These are phyloP conservation scores for Penicillium sp. DNA, from an alignment of 2,329 filamentous ascomycete species.

Conservation along the genomic window DNA sequence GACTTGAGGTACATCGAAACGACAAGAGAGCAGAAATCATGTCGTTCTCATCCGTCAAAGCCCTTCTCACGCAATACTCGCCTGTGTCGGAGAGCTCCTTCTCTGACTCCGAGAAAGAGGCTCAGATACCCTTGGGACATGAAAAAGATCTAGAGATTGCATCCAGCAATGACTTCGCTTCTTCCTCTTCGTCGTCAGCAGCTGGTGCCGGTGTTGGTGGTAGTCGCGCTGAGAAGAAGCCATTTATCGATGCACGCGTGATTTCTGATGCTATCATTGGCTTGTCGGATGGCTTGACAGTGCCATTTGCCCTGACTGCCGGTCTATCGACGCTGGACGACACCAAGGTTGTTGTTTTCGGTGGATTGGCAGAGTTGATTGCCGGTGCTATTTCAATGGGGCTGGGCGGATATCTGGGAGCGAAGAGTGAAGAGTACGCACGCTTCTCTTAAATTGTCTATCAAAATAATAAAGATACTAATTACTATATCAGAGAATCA, in stretches of 20 bases:
- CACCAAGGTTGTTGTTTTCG: conserved; percentile 65
- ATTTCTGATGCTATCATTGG: conserved; percentile 65
- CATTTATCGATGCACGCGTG: conserved; percentile 33
- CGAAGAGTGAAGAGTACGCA: conserved; percentile 44
- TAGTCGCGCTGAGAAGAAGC: conserved; percentile 4
- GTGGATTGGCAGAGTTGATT: conserved; percentile 70
- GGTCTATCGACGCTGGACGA: conserved; percentile 61
- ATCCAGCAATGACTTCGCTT: background rate
- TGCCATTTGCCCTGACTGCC: conserved; percentile 74
- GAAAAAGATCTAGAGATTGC: conserved; percentile 2
- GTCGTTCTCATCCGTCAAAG: conserved; percentile 15
- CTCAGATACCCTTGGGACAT: conserved; percentile 8
- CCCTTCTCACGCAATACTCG: conserved; percentile 14
- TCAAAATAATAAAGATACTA: background rate
- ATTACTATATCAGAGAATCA: conserved; percentile 27
- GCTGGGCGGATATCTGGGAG: conserved; percentile 68
- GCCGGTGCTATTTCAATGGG: conserved; percentile 76
- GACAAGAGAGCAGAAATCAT: conserved; percentile 3
- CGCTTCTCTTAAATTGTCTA: background rate
- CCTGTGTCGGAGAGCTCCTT: conserved; percentile 12
- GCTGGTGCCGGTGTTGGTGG: background rate
- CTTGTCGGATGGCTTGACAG: conserved; percentile 73
- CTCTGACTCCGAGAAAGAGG: conserved; percentile 13
- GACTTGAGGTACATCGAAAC: no score
- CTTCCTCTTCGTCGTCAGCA: background rate